These are phyloP conservation scores for Alternaria rosae DNA, from an alignment of 2,329 filamentous ascomycete genomes.

Conservation along the genomic window DNA sequence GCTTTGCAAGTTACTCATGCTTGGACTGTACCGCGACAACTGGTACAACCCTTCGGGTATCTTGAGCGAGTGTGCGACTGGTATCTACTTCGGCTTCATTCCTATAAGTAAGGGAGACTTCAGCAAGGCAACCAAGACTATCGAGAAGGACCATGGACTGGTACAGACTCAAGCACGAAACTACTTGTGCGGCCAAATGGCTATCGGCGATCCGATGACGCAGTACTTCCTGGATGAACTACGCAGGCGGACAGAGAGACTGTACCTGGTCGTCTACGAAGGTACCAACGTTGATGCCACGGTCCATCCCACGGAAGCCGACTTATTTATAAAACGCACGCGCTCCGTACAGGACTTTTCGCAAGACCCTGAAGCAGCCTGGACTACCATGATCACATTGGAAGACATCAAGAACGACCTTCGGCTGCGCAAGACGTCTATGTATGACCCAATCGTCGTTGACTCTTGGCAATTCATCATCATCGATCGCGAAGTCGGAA, in stretches of 20 bases:
- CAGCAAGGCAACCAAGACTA: background rate
- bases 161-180: conserved; percentile 33
- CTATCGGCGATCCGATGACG: conserved; percentile 31
- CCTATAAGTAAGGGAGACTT: conserved; percentile 34
- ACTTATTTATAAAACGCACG: conserved; percentile 34
- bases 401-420: conserved; percentile 41
- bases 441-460: conserved; percentile 41
- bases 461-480: conserved; percentile 46
- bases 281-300: conserved; percentile 36
- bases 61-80: conserved; percentile 29
- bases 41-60: conserved; percentile 34
- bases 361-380: conserved; percentile 22
- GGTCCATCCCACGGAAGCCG: conserved; percentile 32
- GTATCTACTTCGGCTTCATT: conserved; percentile 37
- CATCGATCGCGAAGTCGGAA: conserved; percentile 34
- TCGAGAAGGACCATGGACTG: conserved; percentile 5
- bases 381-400: too few relatives aligned
- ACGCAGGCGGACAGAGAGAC: conserved; percentile 21
- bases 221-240: conserved; percentile 32
- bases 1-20: conserved; percentile 37
- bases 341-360: conserved; percentile 19
- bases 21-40: conserved; percentile 34
- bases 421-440: conserved; percentile 28
- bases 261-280: conserved; percentile 39
- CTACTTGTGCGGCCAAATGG: conserved; percentile 42